phyloP scores from a whole-genome alignment of 768 basidiomycete species.

The Mrakia gelida region DNA sequence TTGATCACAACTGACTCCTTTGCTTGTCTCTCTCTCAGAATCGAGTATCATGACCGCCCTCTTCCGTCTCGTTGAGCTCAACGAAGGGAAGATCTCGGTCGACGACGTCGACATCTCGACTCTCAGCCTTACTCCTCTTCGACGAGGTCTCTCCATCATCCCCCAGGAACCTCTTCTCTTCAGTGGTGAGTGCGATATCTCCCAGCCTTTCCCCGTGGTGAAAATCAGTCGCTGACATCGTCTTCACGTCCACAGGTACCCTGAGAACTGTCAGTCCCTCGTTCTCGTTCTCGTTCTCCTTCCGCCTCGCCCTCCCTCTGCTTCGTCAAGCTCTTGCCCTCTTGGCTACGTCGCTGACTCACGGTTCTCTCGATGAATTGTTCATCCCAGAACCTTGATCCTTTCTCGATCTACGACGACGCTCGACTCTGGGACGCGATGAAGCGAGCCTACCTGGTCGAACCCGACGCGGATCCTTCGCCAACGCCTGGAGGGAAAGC shows the following conservation, averaged over 20 bases:
- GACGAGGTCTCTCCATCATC: constrained; percentile 39
- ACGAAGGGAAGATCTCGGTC: constrained; percentile 68
- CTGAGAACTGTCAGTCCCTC: background rate
- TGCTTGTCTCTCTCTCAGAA: constrained; percentile 57
- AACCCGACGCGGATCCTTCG: constrained; percentile 41
- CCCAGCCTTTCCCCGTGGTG: background rate
- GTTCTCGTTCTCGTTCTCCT: too few relatives aligned
- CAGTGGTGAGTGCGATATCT: constrained; percentile 32
- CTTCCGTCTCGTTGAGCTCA: constrained; percentile 62
- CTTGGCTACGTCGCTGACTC: too few relatives aligned
- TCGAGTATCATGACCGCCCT: constrained; percentile 84
- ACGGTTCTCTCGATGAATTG: too few relatives aligned
- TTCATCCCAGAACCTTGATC: constrained; percentile 74
- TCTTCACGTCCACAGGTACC: constrained; percentile 50
- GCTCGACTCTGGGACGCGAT: constrained; percentile 79
- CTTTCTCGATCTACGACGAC: constrained; percentile 77
- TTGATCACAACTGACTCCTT: background rate
- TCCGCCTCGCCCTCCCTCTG: background rate
- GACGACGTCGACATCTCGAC: constrained; percentile 78
- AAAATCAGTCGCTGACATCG: background rate
- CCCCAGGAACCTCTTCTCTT: constrained; percentile 49
- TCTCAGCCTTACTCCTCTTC: constrained; percentile 71
- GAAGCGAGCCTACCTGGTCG: constrained; percentile 75
- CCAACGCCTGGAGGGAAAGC: background rate
- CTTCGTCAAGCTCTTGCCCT: too few relatives aligned